phyloP scores from a whole-genome alignment of 2,329 filamentous ascomycete species.

The Metarhizium rileyi region DNA sequence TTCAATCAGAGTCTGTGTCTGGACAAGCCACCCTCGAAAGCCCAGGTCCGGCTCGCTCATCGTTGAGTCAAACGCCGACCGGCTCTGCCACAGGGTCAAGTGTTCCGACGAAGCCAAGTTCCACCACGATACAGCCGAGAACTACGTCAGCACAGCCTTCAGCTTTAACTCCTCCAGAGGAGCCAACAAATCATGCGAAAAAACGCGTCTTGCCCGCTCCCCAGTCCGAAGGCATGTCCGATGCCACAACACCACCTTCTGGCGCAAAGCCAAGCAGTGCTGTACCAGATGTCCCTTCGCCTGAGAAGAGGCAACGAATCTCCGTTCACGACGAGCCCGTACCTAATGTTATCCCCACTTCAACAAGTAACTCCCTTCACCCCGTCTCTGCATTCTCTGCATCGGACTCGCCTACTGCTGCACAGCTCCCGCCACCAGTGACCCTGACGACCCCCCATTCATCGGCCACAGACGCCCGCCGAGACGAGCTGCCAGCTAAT shows the following conservation, averaged over 20 bases:
- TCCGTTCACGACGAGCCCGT: constrained; percentile 14
- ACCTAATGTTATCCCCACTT: neutral
- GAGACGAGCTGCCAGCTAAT: constrained; percentile 21
- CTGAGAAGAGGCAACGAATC: constrained; percentile 24
- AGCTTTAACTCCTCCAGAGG: constrained; percentile 47
- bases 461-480: neutral
- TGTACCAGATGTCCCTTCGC: constrained; percentile 19
- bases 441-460: neutral
- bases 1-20: constrained; percentile 27
- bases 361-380: neutral
- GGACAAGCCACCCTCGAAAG: constrained; percentile 15
- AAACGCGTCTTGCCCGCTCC: constrained; percentile 29
- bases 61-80: constrained; percentile 20
- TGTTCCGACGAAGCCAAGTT: constrained; percentile 16
- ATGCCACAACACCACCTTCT: constrained; percentile 13
- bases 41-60: constrained; percentile 16
- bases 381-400: neutral
- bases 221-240: constrained; percentile 10
- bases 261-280: constrained; percentile 21
- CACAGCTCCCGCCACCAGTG: neutral
- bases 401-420: neutral
- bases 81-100: constrained; percentile 15
- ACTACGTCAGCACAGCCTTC: constrained; percentile 29
- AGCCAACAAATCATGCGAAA: constrained; percentile 32
- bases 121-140: constrained; percentile 28